phyloP scores from a whole-genome alignment of 2,329 filamentous ascomycete species.

The Ophiocordyceps robertsii region DNA sequence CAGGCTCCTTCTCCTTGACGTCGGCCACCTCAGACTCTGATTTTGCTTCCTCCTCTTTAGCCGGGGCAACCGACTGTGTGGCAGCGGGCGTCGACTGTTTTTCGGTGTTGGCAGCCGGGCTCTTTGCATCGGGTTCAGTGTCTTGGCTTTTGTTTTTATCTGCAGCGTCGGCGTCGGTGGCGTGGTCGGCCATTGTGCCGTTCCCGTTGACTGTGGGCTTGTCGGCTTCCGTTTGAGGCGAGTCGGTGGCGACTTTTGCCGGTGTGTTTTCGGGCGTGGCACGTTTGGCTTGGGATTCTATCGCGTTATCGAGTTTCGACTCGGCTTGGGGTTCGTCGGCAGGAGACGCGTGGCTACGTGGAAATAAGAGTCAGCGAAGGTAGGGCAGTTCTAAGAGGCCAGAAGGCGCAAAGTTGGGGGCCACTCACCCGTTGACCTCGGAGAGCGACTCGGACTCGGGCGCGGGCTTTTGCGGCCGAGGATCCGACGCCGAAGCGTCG shows the following conservation, averaged over 20 bases:
- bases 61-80: neutral
- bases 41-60: neutral
- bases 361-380: neutral
- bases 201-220: conserved; percentile 7
- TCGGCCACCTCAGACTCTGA: neutral
- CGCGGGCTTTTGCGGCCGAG: conserved; percentile 28
- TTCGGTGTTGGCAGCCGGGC: neutral
- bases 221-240: conserved; percentile 3
- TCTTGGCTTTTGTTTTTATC: neutral
- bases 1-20: neutral
- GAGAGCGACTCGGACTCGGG: conserved; percentile 16
- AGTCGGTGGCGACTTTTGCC: neutral
- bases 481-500: conserved; percentile 27
- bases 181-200: conserved; percentile 1
- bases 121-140: neutral
- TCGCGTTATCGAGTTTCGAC: conserved; percentile 5
- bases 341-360: neutral
- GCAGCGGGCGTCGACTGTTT: neutral
- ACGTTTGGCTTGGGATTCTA: conserved; percentile 5
- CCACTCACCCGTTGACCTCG: conserved; percentile 24
- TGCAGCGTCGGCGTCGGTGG: neutral
- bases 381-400: too few relatives aligned
- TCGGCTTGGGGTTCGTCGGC: conserved; percentile 1
- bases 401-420: conserved; percentile 2
- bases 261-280: neutral